These are phyloP conservation scores for Fusarium secorum DNA, from an alignment of 2,329 filamentous ascomycete genomes.

Conservation along the genomic window DNA sequence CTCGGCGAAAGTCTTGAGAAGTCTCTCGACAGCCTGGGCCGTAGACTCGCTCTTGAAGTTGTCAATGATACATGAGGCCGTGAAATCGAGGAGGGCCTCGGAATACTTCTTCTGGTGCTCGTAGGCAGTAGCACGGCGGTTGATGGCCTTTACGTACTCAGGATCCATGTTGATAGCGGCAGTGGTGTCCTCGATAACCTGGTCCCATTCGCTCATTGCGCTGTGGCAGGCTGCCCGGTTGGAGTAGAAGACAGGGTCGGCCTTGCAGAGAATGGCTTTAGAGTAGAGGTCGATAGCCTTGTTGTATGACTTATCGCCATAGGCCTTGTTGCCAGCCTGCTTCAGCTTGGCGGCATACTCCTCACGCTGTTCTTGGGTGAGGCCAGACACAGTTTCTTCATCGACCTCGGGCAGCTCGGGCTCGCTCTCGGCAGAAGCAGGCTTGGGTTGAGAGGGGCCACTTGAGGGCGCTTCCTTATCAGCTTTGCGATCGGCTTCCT, in stretches of 20 bases:
- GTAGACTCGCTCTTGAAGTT: constrained; percentile 92
- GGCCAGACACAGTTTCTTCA: constrained; percentile 61
- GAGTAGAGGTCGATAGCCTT: constrained; percentile 94
- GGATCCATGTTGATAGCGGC: constrained; percentile 92
- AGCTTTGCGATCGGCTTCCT: constrained; percentile 74
- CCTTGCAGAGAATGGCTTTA: constrained; percentile 95
- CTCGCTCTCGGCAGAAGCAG: constrained; percentile 62
- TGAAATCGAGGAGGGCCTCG: constrained; percentile 96
- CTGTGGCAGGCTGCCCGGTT: constrained; percentile 98
- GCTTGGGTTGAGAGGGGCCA: constrained; percentile 54
- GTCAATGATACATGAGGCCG: constrained; percentile 98
- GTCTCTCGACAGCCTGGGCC: constrained; percentile 86
- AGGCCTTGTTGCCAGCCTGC: constrained; percentile 94
- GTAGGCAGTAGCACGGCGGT: constrained; percentile 95
- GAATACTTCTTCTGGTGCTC: constrained; percentile 91
- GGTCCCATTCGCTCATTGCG: constrained; percentile 89
- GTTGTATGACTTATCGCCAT: constrained; percentile 92
- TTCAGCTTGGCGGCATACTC: constrained; percentile 92
- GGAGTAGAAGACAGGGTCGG: constrained; percentile 97
- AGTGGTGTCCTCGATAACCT: constrained; percentile 96
- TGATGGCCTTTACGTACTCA: constrained; percentile 97
- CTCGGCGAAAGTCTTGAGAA: constrained; percentile 97
- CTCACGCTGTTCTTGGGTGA: constrained; percentile 74
- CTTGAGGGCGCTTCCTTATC: constrained; percentile 51
- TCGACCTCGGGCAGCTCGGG: constrained; percentile 75